Evolutionary conservation across 768 basidiomycete species (phyloP).

Genomic region (Leccinum longicurvipes): DNA sequence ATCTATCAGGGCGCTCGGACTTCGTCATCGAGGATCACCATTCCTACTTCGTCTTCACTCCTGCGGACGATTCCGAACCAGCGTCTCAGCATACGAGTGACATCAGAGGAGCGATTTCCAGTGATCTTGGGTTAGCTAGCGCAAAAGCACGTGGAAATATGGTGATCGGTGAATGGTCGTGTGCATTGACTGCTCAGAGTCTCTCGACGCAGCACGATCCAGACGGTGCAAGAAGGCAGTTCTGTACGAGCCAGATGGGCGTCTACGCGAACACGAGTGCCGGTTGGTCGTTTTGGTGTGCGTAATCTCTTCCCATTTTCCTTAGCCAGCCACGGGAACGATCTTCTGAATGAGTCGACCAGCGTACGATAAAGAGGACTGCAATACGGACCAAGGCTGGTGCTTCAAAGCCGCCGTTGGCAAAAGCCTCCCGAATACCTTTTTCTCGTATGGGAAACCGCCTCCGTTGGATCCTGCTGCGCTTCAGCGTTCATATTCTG

Average conservation of each 20-base stretch:
- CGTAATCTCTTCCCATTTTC: constrained; percentile 15
- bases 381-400: constrained; percentile 59
- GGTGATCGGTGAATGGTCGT: constrained; percentile 53
- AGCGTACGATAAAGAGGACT: constrained; percentile 64
- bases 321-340: not conserved
- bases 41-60: constrained; percentile 66
- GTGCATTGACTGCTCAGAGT: constrained; percentile 47
- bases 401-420: constrained; percentile 64
- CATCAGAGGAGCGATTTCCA: constrained; percentile 23
- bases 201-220: constrained; percentile 45
- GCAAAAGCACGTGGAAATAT: constrained; percentile 38
- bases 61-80: constrained; percentile 44
- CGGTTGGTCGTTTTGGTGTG: constrained; percentile 73
- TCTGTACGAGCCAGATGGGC: constrained; percentile 58
- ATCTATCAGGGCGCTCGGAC: constrained; percentile 46
- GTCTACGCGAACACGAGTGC: constrained; percentile 53
- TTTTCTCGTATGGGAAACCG: constrained; percentile 48
- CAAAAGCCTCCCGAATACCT: constrained; percentile 51
- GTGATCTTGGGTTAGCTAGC: constrained; percentile 22
- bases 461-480: constrained; percentile 18
- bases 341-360: not conserved
- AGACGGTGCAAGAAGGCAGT: constrained; percentile 42
- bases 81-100: constrained; percentile 44
- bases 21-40: constrained; percentile 76
- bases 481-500: constrained; percentile 20